phyloP scores from a whole-genome alignment of 768 basidiomycete species.

The Suillus plorans region DNA sequence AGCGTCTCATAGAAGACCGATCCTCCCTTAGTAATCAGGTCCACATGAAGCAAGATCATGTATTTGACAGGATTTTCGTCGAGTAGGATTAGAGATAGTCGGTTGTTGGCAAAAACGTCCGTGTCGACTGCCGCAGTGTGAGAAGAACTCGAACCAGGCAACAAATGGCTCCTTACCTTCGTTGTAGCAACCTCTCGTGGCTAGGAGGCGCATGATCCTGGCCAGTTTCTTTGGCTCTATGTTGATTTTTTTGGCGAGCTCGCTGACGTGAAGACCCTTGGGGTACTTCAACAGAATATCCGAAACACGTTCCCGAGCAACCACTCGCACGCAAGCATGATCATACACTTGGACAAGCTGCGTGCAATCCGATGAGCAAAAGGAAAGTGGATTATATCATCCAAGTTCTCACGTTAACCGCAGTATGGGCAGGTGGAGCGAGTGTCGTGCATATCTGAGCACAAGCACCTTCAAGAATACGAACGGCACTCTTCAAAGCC shows the following conservation, averaged over 20 bases:
- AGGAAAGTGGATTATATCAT: background rate
- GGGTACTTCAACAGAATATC: constrained; percentile 28
- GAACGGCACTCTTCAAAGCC: constrained; percentile 24
- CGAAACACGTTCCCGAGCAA: constrained; percentile 26
- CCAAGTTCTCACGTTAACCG: constrained; percentile 28
- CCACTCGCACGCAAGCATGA: constrained; percentile 29
- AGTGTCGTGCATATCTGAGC: constrained; percentile 34
- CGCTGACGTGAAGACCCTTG: constrained; percentile 29
- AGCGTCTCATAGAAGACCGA: constrained; percentile 26
- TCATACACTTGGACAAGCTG: constrained; percentile 29
- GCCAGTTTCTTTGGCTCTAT: constrained; percentile 29
- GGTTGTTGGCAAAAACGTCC: constrained; percentile 35
- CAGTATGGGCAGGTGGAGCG: constrained; percentile 33
- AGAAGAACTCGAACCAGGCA: background rate
- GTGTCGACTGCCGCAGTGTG: constrained; percentile 22
- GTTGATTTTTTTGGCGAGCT: constrained; percentile 22
- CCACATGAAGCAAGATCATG: constrained; percentile 20
- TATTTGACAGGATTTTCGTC: constrained; percentile 21
- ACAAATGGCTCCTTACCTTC: constrained; percentile 24
- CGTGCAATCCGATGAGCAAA: background rate
- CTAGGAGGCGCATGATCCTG: constrained; percentile 30
- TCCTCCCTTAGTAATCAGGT: constrained; percentile 17
- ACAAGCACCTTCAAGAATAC: constrained; percentile 36
- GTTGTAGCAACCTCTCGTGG: constrained; percentile 29
- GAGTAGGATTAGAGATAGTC: constrained; percentile 30